Conservation (phyloP, 2,329 filamentous ascomycete genomes). For the Trichoderma harzianum region DNA sequence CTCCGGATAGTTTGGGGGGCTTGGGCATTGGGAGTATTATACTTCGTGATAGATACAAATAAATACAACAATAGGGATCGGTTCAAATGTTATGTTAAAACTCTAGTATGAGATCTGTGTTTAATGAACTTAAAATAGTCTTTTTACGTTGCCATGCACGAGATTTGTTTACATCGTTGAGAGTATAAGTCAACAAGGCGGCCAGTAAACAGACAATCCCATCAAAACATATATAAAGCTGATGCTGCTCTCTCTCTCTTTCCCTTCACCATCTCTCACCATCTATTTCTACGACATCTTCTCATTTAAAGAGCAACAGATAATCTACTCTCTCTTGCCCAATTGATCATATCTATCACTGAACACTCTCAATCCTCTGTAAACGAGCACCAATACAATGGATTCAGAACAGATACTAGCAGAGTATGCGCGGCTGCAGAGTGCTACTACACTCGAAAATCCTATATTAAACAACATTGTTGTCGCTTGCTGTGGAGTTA, state of each 20-base stretch:
- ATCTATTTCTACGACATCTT: background rate
- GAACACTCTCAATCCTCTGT: background rate
- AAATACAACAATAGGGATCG: background rate
- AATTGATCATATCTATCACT: background rate
- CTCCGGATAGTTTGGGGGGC: background rate
- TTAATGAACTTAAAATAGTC: background rate
- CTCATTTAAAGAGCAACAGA: accelerated
- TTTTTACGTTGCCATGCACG: background rate
- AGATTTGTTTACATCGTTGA: background rate
- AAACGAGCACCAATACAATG: background rate
- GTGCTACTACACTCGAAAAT: background rate
- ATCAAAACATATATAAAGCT: background rate
- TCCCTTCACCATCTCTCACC: background rate
- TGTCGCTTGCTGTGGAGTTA: background rate
- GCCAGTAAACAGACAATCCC: background rate
- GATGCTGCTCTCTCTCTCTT: background rate
- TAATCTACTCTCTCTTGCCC: background rate
- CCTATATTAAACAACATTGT: background rate
- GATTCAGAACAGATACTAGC: background rate
- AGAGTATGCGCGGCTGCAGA: background rate
- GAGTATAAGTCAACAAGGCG: background rate
- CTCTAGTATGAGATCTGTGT: background rate
- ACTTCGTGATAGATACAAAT: background rate
- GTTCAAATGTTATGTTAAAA: background rate
- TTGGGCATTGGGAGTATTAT: background rate